Evolutionary conservation across 352 stramenopile species (phyloP).

Genomic region (Blastocystis hominis): DNA sequence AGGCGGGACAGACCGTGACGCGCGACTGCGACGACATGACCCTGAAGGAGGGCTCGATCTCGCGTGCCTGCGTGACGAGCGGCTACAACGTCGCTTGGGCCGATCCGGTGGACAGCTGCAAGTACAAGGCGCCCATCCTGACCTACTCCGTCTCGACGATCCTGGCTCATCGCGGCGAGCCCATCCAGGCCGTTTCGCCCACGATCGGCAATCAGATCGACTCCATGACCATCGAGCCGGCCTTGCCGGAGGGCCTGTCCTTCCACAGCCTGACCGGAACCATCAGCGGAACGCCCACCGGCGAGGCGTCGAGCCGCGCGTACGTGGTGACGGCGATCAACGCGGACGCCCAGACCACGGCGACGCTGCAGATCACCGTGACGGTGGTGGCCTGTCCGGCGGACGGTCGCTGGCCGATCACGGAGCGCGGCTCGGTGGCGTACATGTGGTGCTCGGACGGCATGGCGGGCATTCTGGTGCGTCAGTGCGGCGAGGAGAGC

Average conservation of each 20-base stretch:
- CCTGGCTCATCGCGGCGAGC: background rate
- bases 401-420: background rate
- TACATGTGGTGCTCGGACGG: constrained; percentile 30
- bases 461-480: constrained; percentile 3
- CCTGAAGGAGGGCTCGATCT: constrained; percentile 19
- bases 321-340: constrained; percentile 34
- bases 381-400: constrained; percentile 1
- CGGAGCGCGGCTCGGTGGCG: constrained; percentile 8
- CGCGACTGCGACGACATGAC: constrained; percentile 7
- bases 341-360: background rate
- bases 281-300: constrained; percentile 29
- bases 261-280: constrained; percentile 36
- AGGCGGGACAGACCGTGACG: constrained; percentile 16
- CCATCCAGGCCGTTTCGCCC: constrained; percentile 16
- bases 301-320: background rate
- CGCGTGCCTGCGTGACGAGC: background rate
- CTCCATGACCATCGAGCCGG: constrained; percentile 45
- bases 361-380: constrained; percentile 29
- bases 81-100: background rate
- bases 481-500: background rate
- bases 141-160: background rate
- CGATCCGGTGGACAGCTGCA: constrained; percentile 33
- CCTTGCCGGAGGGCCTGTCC: background rate
- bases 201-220: constrained; percentile 30
- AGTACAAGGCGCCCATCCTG: constrained; percentile 43